These are phyloP conservation scores for Saccharomycopsis fodiens DNA, from an alignment of 805 yeast species.

Conservation along the genomic window DNA sequence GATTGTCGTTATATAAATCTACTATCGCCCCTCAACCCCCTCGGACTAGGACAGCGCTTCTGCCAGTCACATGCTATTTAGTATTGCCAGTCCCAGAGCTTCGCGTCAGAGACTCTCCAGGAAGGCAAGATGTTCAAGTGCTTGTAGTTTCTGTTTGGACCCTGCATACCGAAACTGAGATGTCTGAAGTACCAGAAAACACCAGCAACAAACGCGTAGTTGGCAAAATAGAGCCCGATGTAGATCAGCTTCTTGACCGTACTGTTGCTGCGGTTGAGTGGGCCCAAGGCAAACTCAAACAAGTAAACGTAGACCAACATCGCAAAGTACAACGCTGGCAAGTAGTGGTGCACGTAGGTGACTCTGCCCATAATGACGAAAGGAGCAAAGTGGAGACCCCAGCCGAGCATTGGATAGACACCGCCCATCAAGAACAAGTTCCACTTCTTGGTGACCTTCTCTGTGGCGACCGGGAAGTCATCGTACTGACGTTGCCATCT, in stretches of 20 bases:
- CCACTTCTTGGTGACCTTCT: conserved; percentile 28
- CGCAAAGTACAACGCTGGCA: conserved; percentile 79
- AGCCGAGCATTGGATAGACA: conserved; percentile 69
- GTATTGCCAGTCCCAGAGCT: conserved; percentile 20
- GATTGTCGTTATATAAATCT: background rate
- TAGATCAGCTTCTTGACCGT: conserved; percentile 23
- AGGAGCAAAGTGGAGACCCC: conserved; percentile 73
- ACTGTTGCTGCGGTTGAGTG: conserved; percentile 25
- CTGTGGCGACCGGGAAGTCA: conserved; percentile 43
- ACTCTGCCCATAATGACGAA: conserved; percentile 80
- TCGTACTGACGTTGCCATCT: conserved; percentile 80
- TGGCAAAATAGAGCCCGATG: conserved; percentile 30
- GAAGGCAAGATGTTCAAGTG: conserved; percentile 42
- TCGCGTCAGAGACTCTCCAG: conserved; percentile 36
- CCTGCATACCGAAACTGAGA: conserved; percentile 60
- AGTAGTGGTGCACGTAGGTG: conserved; percentile 77
- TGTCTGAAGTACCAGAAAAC: conserved; percentile 56
- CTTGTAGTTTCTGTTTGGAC: conserved; percentile 32
- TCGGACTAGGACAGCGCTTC: background rate
- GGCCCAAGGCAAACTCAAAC: conserved; percentile 37
- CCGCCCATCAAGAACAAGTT: conserved; percentile 62
- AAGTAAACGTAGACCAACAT: conserved; percentile 47
- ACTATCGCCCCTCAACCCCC: background rate
- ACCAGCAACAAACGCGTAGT: conserved; percentile 38
- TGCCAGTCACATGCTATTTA: background rate